Evolutionary conservation across 768 basidiomycete species (phyloP), one percentile per base, ranked within the genome.

Genomic region (Psilocybe sp.): DNA sequence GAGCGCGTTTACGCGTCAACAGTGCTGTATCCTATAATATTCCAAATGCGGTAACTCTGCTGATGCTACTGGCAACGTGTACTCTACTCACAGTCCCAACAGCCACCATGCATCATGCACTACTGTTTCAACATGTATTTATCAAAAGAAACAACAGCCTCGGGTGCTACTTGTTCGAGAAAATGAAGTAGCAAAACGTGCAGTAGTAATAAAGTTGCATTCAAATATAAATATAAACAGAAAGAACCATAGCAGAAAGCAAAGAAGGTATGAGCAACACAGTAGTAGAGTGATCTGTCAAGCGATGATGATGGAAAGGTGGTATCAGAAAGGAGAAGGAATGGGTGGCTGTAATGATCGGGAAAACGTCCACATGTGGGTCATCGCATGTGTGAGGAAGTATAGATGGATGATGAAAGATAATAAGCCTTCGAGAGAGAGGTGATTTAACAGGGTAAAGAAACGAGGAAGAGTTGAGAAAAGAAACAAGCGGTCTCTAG

Each of bases 291-390:
- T 61, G 51, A 63, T 58, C 62, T 53, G 52, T 59, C 54, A 58
- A 57, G 45, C 58, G 52, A 54, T 42, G 50, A 28, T 47, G 55
- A 58, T 39, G 49, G 49, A 50, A 58, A 39, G 46, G 62, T 57
- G 55, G 58, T 58, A 60, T 60, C 53, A 55, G 51, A 51, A 50
- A 51, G 57, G 45, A 59, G 65, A 47, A 60, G 61, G 66, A 67
- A 63, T 67, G 60, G 60, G 67, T 68, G 60, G 57, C 58, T 65
- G 79, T 81, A 85, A 84, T 55, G 81, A 86, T 76, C 60, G 82
- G 81, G 80, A 79, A 74, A 64, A 72, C 76, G 75, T 70, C 68
- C 75, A 64, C 57, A 57, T 61, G 61, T 63, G 60, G 60, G 68
- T 68, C 74, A 67, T 71, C 66, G 77, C 79, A 64, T 70, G 81